phyloP scores from a whole-genome alignment of 208 protist genomes.

The Trypanosoma rangeli region DNA sequence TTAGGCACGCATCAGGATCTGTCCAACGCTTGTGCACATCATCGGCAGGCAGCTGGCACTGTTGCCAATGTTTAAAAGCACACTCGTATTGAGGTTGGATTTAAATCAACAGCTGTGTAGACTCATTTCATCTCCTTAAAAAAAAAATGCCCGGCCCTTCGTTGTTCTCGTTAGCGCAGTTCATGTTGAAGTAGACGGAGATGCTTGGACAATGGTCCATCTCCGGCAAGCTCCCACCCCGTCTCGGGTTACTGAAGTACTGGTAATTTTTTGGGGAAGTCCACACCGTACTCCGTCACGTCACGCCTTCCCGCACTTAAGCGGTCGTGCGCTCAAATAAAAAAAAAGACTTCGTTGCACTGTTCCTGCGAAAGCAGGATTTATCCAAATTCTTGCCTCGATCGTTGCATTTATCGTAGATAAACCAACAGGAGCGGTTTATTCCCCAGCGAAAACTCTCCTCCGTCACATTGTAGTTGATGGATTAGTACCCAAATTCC shows the following conservation, averaged over 20 bases:
- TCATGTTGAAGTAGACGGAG: conserved; percentile 28
- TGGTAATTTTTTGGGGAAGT: conserved; percentile 30
- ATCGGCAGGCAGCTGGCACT: conserved; percentile 44
- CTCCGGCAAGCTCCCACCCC: conserved; percentile 33
- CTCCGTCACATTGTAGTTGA: conserved; percentile 49
- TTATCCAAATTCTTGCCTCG: conserved; percentile 25
- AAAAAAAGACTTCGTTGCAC: background rate
- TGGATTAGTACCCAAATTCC: conserved; percentile 51
- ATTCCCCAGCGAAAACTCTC: conserved; percentile 43
- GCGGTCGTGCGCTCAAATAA: conserved; percentile 47
- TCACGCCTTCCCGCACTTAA: conserved; percentile 37
- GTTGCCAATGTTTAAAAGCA: conserved; percentile 18
- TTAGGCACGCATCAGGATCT: conserved; percentile 45
- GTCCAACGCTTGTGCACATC: conserved; percentile 34
- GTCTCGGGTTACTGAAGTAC: conserved; percentile 37
- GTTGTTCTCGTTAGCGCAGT: conserved; percentile 26
- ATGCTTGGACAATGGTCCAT: conserved; percentile 65
- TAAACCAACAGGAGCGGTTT: conserved; percentile 45
- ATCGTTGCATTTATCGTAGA: conserved; percentile 46
- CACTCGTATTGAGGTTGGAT: conserved; percentile 40
- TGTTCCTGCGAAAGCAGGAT: conserved; percentile 47
- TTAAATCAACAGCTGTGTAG: conserved; percentile 41
- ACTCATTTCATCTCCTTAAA: conserved; percentile 44
- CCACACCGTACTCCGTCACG: conserved; percentile 22
- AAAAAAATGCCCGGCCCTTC: conserved; percentile 20